phyloP scores from a whole-genome alignment of 768 basidiomycete genomes.

The Cyclocybe aegerita region DNA sequence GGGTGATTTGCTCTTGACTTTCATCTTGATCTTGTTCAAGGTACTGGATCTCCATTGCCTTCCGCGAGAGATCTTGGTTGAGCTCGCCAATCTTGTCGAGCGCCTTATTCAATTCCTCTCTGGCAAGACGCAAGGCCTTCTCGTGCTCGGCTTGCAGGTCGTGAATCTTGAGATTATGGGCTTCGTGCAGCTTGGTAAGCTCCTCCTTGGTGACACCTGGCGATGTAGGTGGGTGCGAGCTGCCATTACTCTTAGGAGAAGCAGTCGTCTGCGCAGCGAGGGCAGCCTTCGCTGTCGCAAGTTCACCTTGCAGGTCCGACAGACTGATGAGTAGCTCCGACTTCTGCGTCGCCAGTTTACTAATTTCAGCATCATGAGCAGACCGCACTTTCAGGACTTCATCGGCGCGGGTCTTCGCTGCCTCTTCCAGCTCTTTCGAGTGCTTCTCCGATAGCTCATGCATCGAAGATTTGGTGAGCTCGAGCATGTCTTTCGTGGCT shows the following conservation, averaged over 20 bases:
- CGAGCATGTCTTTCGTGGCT: conserved; percentile 64
- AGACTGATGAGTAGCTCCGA: conserved; percentile 58
- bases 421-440: conserved; percentile 71
- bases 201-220: conserved; percentile 73
- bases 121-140: conserved; percentile 50
- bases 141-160: conserved; percentile 72
- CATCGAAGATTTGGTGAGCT: conserved; percentile 69
- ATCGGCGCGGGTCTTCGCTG: conserved; percentile 65
- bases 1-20: conserved; percentile 67
- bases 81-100: conserved; percentile 50
- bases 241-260: conserved; percentile 58
- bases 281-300: conserved; percentile 62
- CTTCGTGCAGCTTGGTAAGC: conserved; percentile 74
- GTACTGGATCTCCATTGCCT: conserved; percentile 80
- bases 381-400: conserved; percentile 65
- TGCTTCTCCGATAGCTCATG: conserved; percentile 71
- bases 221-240: conserved; percentile 35
- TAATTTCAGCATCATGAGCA: conserved; percentile 61
- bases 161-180: conserved; percentile 78
- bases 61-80: conserved; percentile 61
- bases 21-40: conserved; percentile 82
- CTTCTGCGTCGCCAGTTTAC: conserved; percentile 56
- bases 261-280: conserved; percentile 49
- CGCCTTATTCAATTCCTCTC: conserved; percentile 56
- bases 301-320: conserved; percentile 78